phyloP scores from a whole-genome alignment of 768 basidiomycete genomes.

The Termitomyces sp. region DNA sequence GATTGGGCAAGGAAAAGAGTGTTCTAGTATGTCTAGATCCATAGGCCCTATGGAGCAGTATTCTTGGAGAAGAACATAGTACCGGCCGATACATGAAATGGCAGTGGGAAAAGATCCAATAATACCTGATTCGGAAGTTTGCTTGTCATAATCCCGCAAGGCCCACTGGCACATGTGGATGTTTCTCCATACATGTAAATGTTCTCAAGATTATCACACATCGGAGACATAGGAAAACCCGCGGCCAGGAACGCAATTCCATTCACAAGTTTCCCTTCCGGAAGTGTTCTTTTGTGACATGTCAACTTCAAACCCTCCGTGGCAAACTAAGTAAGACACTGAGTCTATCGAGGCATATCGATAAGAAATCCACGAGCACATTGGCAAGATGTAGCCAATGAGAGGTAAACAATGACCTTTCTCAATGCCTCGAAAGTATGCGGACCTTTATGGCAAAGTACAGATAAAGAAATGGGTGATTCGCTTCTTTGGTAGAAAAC shows the following conservation, averaged over 20 bases:
- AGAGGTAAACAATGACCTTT: background rate
- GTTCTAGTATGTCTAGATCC: conserved; percentile 17
- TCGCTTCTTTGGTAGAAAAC: conserved; percentile 6
- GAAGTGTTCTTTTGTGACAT: background rate
- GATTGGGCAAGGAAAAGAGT: conserved; percentile 47
- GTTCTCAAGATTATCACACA: background rate
- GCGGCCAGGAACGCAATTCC: too few relatives aligned
- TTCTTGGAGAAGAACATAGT: conserved; percentile 7
- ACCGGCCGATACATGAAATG: conserved; percentile 9
- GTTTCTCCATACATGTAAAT: too few relatives aligned
- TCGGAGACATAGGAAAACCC: too few relatives aligned
- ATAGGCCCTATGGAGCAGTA: background rate
- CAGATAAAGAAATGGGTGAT: background rate
- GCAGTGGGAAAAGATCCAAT: background rate
- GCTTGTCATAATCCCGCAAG: background rate
- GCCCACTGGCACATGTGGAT: too few relatives aligned
- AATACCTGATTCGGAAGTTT: background rate
- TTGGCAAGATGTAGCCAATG: background rate
- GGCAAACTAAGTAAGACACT: too few relatives aligned
- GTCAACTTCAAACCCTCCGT: background rate
- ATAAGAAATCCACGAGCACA: background rate
- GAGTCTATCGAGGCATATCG: background rate
- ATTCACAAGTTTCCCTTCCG: too few relatives aligned
- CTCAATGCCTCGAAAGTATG: background rate
- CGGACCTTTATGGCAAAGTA: background rate